phyloP scores from a whole-genome alignment of 2,329 filamentous ascomycete species.

The Pseudogymnoascus sp. region DNA sequence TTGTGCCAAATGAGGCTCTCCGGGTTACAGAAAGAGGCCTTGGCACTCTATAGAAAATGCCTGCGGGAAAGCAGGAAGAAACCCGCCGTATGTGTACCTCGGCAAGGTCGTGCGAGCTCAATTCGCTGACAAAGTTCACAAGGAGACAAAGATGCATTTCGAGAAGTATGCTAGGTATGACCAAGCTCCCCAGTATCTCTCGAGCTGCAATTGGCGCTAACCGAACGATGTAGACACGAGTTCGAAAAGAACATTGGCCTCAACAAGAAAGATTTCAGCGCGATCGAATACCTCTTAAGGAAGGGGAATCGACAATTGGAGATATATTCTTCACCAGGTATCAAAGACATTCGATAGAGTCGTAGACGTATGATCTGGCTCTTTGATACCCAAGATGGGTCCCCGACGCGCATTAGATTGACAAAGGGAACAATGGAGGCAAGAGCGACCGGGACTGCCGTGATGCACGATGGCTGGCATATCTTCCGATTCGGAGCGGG shows the following conservation, averaged over 20 bases:
- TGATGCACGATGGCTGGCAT: neutral
- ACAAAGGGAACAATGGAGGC: neutral
- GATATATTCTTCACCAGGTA: slow-evolving; percentile 56
- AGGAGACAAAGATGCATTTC: slow-evolving; percentile 56
- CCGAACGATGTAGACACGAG: slow-evolving; percentile 48
- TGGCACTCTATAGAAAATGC: slow-evolving; percentile 79
- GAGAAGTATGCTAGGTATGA: slow-evolving; percentile 55
- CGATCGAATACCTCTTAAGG: slow-evolving; percentile 61
- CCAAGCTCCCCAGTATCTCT: slow-evolving; percentile 12
- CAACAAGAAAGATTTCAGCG: slow-evolving; percentile 61
- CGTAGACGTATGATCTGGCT: neutral
- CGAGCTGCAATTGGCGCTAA: neutral
- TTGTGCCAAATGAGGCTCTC: slow-evolving; percentile 51
- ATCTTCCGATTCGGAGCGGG: neutral
- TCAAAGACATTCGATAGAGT: slow-evolving; percentile 47
- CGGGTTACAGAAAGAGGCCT: slow-evolving; percentile 82
- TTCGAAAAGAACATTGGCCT: slow-evolving; percentile 59
- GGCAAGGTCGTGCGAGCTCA: slow-evolving; percentile 4
- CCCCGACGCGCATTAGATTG: neutral
- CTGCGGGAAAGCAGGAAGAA: slow-evolving; percentile 76
- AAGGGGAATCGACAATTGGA: slow-evolving; percentile 61
- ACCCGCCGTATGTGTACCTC: slow-evolving; percentile 50
- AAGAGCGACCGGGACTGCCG: neutral
- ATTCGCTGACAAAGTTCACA: slow-evolving; percentile 8
- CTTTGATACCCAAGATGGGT: neutral